Percentiles rank a stretch among this genome's conserved stretches.
These are phyloP conservation scores for Sistotremastrum suecicum DNA, from an alignment of 768 basidiomycete species.

Conservation along the genomic window DNA sequence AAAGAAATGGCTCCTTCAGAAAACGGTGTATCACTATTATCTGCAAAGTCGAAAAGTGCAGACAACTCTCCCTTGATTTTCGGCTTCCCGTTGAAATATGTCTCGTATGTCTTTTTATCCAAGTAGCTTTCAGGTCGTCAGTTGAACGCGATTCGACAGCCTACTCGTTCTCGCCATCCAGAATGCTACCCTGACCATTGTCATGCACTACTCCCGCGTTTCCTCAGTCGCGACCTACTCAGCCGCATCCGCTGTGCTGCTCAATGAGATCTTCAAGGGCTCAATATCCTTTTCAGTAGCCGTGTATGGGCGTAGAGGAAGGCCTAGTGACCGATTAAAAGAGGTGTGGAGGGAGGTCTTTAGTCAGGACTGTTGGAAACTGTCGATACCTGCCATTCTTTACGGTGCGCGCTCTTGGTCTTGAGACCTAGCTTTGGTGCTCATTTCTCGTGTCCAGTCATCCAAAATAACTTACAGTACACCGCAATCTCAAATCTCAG, in stretches of 20 bases:
- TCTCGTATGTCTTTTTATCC: conserved; percentile 40
- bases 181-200: conserved; percentile 80
- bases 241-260: conserved; percentile 84
- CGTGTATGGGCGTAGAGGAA: conserved; percentile 30
- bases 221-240: conserved; percentile 73
- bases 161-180: conserved; percentile 81
- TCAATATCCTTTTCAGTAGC: conserved; percentile 78
- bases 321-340: conserved; percentile 27
- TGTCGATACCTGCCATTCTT: conserved; percentile 92
- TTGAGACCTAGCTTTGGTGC: conserved; percentile 4
- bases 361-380: conserved; percentile 90
- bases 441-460: conserved; percentile 28
- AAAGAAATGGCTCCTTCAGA: too few relatives aligned
- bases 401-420: conserved; percentile 37
- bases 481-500: conserved; percentile 88
- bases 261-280: conserved; percentile 91
- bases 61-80: conserved; percentile 37
- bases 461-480: conserved; percentile 94
- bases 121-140: too few relatives aligned
- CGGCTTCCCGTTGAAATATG: conserved; percentile 66
- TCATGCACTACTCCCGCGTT: conserved; percentile 94
- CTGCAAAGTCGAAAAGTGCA: too few relatives aligned
- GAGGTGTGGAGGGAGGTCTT: conserved; percentile 58
- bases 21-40: too few relatives aligned
- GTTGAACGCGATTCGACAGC: conserved; percentile 19